phyloP scores from a whole-genome alignment of 2,329 filamentous ascomycete genomes.

The Coleophoma cylindrospora region DNA sequence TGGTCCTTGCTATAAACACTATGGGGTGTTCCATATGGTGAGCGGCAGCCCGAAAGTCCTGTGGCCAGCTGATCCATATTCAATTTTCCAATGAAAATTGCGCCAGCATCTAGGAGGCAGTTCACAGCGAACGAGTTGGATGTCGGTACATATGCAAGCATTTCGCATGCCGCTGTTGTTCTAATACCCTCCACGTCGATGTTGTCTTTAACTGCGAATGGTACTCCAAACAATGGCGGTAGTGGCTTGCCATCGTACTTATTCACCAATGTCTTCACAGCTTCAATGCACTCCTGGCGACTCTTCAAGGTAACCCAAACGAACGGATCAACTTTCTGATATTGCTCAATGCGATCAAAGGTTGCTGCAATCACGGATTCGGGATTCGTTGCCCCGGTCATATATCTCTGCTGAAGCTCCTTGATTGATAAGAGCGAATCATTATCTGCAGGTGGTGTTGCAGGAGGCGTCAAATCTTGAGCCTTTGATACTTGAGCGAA shows the following conservation, averaged over 20 bases:
- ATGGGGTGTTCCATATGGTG: slow-evolving; percentile 49
- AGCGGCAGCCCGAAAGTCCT: slow-evolving; percentile 53
- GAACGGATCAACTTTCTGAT: slow-evolving; percentile 39
- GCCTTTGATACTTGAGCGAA: slow-evolving; percentile 19
- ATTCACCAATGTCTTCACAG: slow-evolving; percentile 33
- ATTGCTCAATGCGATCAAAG: slow-evolving; percentile 41
- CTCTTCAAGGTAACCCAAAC: slow-evolving; percentile 44
- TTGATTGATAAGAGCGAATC: slow-evolving; percentile 26
- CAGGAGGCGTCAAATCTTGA: slow-evolving; percentile 14
- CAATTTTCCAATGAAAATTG: slow-evolving; percentile 50
- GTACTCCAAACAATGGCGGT: slow-evolving; percentile 49
- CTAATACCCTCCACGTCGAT: slow-evolving; percentile 45
- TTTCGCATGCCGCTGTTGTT: slow-evolving; percentile 47
- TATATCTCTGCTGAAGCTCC: slow-evolving; percentile 38
- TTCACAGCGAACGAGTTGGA: slow-evolving; percentile 40
- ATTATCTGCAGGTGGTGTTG: slow-evolving; percentile 16
- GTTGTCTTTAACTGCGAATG: slow-evolving; percentile 52
- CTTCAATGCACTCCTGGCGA: slow-evolving; percentile 31
- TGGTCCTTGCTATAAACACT: slow-evolving; percentile 45
- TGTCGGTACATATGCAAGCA: slow-evolving; percentile 41
- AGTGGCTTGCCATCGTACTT: slow-evolving; percentile 36
- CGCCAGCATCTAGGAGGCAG: slow-evolving; percentile 43
- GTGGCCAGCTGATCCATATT: slow-evolving; percentile 60
- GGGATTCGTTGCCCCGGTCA: slow-evolving; percentile 32
- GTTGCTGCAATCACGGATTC: slow-evolving; percentile 37